A percentile compares a stretch with the other conserved stretches of the same genome.
phyloP scores from a whole-genome alignment of 2,329 filamentous ascomycete species.

The Tolypocladium paradoxum region DNA sequence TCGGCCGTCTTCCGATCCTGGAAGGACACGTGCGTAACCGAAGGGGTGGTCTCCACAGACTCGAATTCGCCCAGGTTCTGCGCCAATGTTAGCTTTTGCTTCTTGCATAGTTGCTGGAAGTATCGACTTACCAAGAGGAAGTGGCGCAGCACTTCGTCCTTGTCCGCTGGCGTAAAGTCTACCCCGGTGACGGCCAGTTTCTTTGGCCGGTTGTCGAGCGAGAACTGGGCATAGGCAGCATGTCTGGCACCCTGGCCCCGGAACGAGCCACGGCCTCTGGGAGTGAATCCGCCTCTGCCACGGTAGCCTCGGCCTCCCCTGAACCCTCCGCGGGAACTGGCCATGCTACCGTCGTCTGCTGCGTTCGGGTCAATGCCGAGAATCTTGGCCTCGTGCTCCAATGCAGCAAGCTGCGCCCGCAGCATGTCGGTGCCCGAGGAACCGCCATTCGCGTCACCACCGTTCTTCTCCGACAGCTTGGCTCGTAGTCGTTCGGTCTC shows the following conservation, averaged over 20 bases:
- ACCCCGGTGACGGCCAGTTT: conserved; percentile 53
- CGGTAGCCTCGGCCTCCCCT: conserved; percentile 22
- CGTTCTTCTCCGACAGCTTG: conserved; percentile 29
- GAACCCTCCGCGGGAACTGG: conserved; percentile 25
- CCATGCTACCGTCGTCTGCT: conserved; percentile 29
- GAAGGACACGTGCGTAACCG: conserved; percentile 47
- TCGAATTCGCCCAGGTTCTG: conserved; percentile 54
- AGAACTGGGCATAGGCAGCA: conserved; percentile 50
- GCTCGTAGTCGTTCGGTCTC: conserved; percentile 55
- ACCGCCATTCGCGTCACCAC: conserved; percentile 14
- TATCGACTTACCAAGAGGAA: conserved; percentile 51
- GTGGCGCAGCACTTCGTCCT: conserved; percentile 60
- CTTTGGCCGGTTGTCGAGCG: conserved; percentile 66
- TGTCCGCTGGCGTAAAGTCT: conserved; percentile 49
- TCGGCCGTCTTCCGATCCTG: conserved; percentile 62
- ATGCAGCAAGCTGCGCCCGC: conserved; percentile 59
- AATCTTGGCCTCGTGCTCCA: conserved; percentile 61
- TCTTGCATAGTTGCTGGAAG: neutral
- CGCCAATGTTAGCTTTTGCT: neutral
- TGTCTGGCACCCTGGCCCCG: conserved; percentile 36
- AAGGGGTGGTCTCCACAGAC: conserved; percentile 38
- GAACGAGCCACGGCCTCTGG: conserved; percentile 27
- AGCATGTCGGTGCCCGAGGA: conserved; percentile 49
- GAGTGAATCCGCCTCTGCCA: conserved; percentile 19
- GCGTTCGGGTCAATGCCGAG: conserved; percentile 55